These are phyloP conservation scores for Vigna nakashimae DNA, from an alignment of 306 rosid species.

Conservation along the genomic window DNA sequence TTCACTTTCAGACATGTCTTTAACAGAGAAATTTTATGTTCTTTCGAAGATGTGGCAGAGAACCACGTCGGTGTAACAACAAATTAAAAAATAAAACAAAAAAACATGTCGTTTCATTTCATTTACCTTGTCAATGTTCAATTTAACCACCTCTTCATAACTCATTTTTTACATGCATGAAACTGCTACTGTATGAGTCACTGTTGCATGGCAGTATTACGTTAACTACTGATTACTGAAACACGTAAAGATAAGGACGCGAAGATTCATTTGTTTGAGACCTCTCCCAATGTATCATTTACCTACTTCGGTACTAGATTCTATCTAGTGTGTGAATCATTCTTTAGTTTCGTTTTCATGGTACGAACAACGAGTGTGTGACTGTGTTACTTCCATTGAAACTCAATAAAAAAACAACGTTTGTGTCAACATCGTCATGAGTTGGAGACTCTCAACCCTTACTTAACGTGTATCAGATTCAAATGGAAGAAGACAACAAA, in stretches of 20 bases:
- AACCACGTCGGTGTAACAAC: slow-evolving; percentile 17
- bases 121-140: not conserved
- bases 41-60: slow-evolving; percentile 9
- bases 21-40: not conserved
- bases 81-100: not conserved
- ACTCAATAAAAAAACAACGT: slow-evolving; percentile 50
- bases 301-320: slow-evolving; percentile 9
- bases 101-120: not conserved
- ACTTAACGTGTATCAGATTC: slow-evolving; percentile 42
- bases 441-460: slow-evolving; percentile 26
- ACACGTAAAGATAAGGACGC: not conserved
- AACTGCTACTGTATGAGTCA: not conserved
- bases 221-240: not conserved
- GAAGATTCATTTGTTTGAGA: slow-evolving; percentile 29
- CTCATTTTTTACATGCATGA: not conserved
- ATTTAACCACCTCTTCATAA: not conserved
- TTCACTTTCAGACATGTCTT: slow-evolving; percentile 13
- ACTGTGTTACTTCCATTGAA: slow-evolving; percentile 49
- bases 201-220: not conserved
- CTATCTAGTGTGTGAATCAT: slow-evolving; percentile 5
- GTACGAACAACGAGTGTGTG: slow-evolving; percentile 28
- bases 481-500: slow-evolving; percentile 47
- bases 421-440: slow-evolving; percentile 59
- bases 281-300: not conserved
- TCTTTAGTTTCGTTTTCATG: slow-evolving; percentile 45